Evolutionary conservation across 306 rosid genomes (phyloP).

Genomic region (Cucumis hystrix): DNA sequence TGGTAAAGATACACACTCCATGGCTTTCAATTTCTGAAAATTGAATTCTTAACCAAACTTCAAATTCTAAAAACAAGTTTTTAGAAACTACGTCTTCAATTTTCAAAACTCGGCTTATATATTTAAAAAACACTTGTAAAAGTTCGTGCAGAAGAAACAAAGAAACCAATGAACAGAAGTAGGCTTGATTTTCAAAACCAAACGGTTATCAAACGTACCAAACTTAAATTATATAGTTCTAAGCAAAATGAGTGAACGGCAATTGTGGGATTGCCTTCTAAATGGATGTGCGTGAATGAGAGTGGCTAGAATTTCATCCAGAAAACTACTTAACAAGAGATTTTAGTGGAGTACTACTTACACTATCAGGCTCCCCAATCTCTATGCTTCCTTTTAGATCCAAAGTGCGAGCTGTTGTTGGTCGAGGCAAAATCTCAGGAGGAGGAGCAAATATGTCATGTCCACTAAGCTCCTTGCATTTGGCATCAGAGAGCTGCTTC

Average conservation of each 20-base stretch:
- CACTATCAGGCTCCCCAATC: conserved; percentile 54
- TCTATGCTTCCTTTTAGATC: conserved; percentile 78
- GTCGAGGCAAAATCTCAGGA: conserved; percentile 83
- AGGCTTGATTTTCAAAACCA: neutral
- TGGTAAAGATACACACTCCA: neutral
- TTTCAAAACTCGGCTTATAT: neutral
- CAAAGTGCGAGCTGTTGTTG: conserved; percentile 54
- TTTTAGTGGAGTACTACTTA: conserved; percentile 24
- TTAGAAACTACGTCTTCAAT: neutral
- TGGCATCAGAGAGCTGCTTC: conserved; percentile 87
- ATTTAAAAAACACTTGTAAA: neutral
- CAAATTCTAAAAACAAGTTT: neutral
- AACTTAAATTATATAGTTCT: neutral
- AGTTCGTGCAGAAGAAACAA: neutral
- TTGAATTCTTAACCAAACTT: neutral
- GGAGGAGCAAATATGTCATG: conserved; percentile 97
- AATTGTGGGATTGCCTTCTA: neutral
- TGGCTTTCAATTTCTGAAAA: neutral
- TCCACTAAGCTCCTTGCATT: conserved; percentile 88
- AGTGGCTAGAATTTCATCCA: neutral
- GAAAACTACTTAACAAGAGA: neutral
- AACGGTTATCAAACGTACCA: neutral
- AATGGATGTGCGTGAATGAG: neutral
- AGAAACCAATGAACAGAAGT: neutral
- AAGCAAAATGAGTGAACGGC: neutral